Conservation (phyloP, 1,284 basidiomycete genomes). For the Peniophora sp. region DNA sequence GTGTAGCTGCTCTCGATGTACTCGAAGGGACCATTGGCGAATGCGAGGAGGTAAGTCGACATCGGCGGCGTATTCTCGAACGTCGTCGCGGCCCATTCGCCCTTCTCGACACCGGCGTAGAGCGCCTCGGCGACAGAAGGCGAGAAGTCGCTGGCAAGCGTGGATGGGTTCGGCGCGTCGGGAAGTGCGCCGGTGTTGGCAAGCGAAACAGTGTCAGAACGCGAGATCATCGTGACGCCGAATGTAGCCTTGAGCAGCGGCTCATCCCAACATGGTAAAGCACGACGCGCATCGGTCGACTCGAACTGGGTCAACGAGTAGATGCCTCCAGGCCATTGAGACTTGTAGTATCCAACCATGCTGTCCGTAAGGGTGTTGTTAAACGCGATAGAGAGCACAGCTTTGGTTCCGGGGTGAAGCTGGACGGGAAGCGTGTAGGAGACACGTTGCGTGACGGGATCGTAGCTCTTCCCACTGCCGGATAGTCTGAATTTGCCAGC, state of each 20-base stretch:
- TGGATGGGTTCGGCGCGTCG: slow-evolving; percentile 34
- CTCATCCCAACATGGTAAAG: slow-evolving; percentile 92
- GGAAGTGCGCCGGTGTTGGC: slow-evolving; percentile 81
- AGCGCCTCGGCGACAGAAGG: slow-evolving; percentile 3
- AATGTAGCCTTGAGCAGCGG: slow-evolving; percentile 89
- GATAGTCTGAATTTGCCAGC: slow-evolving; percentile 35
- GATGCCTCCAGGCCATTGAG: slow-evolving; percentile 45
- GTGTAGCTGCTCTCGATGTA: slow-evolving; percentile 71
- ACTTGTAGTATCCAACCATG: slow-evolving; percentile 74
- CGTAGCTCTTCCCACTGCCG: slow-evolving; percentile 29
- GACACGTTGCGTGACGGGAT: slow-evolving; percentile 58
- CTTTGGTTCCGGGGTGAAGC: slow-evolving; percentile 55
- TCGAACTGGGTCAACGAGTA: slow-evolving; percentile 83
- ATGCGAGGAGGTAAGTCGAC: slow-evolving; percentile 90
- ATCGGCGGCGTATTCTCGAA: slow-evolving; percentile 77
- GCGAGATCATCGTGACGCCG: slow-evolving; percentile 77
- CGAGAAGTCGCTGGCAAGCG: neutral
- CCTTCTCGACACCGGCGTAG: slow-evolving; percentile 17
- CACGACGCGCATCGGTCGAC: slow-evolving; percentile 80
- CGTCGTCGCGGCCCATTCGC: slow-evolving; percentile 74
- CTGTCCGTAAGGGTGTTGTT: slow-evolving; percentile 55
- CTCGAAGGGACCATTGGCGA: slow-evolving; percentile 80
- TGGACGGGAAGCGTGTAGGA: slow-evolving; percentile 48
- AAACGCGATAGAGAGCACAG: slow-evolving; percentile 57
- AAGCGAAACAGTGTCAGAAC: slow-evolving; percentile 66